These are phyloP conservation scores for Zopfia rhizophila DNA, from an alignment of 2,329 filamentous ascomycete genomes.

Conservation along the genomic window DNA sequence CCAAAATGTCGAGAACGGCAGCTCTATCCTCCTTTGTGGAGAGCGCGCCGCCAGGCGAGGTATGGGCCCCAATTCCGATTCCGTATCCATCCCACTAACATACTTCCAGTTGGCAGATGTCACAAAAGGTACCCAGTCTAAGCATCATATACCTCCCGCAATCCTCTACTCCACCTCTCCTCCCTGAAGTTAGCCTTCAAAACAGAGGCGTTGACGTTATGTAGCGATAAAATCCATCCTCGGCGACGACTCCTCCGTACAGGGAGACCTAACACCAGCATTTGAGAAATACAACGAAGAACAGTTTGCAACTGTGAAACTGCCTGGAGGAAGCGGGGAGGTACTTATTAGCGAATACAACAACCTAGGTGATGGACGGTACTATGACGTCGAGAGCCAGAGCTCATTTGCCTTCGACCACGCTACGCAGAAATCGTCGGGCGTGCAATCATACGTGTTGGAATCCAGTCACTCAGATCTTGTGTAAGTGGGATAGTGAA, in stretches of 20 bases:
- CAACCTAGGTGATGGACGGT: constrained; percentile 79
- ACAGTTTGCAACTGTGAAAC: constrained; percentile 88
- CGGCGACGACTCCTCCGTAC: constrained; percentile 71
- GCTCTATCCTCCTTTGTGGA: constrained; percentile 82
- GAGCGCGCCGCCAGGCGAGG: constrained; percentile 95
- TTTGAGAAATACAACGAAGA: constrained; percentile 97
- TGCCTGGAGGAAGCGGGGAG: constrained; percentile 84
- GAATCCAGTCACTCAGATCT: constrained; percentile 82
- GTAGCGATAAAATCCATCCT: constrained; percentile 91
- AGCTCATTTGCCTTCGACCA: constrained; percentile 93
- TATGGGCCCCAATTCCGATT: constrained; percentile 58
- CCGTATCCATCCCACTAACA: constrained; percentile 33
- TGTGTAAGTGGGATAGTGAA: constrained; percentile 68
- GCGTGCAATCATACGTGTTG: constrained; percentile 79
- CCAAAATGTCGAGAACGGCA: constrained; percentile 48
- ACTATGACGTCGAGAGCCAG: constrained; percentile 89
- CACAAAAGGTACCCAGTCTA: constrained; percentile 73
- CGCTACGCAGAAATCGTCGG: constrained; percentile 83
- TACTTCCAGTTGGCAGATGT: constrained; percentile 80
- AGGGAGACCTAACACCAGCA: constrained; percentile 79
- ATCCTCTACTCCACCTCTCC: constrained; percentile 3
- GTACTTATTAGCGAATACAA: constrained; percentile 88
- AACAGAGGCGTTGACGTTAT: constrained; percentile 19
- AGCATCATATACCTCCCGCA: background rate
- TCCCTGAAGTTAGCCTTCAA: too few species aligned